Evolutionary conservation across 331 rosid genomes (phyloP), one percentile per base, ranked within the genome.

Genomic region (Dryas integrifolia): DNA sequence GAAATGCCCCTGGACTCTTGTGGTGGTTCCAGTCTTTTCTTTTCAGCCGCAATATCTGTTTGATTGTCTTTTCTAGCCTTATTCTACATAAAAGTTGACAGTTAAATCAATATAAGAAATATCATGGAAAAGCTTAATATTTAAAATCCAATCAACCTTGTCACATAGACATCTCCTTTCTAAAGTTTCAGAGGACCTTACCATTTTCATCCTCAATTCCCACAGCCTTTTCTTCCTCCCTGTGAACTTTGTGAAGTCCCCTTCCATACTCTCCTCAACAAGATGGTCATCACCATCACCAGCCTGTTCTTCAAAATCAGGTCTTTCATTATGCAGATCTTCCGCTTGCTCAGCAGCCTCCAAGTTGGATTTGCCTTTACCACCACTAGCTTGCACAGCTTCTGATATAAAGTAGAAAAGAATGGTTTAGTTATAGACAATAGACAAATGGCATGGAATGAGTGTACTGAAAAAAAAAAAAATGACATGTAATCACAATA

Each of bases 1-100:
- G 99, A 91, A 81, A 95, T 79, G 53, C 97, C 97, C 88, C 97
- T 87, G 4, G 97, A 89, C 73, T 95, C 97, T 0, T 87, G 58
- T 38, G 93, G 96, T 84, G 90, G 85, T 81, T 91, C 99, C 97
- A 92, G 88, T 82, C 97, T 88, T 84, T 95, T 95, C 76, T 87
- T 95, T 76, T 95, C 97, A 59, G 91, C 85, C 49, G 96, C 96
- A 51, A 95, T 89, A 82, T 92, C 97, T 58, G 83, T 76, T 81
- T 95, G 99, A 85, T 95, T 95, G 67, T 88, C 93, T 26, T 92
- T 89, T 46, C 89, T 90, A 1, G 97, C 99, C 75, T 88, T 92
- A 72, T 84, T 87, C 99, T 95, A 82, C 75, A 56, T 71, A 14
- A 18, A 3, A 24, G 6, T 44, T 45, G 6, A 35, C 7, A 46